Base-by-base conservation (phyloP, 768 basidiomycete species). In the Pleurotus giganteus region DNA sequence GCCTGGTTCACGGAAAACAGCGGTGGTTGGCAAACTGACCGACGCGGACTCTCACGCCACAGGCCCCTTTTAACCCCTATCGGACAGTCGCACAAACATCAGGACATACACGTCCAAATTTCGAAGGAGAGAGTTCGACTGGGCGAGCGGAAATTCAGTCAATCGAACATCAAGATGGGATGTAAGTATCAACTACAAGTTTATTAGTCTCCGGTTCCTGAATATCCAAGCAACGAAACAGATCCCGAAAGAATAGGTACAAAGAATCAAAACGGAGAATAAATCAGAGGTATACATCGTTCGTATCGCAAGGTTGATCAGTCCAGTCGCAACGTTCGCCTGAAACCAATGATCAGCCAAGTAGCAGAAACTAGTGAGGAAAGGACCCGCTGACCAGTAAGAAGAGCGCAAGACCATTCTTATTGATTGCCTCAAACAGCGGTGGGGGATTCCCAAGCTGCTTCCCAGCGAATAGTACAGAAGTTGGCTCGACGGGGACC, bases 241-340 rank as follows among this genome's bases (percentile, higher is more conserved):
- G 8, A 91, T 67, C 1, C 68, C 74, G 5, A 81, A 70, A 2
- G 82, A 72, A 67, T 98, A 98, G 4, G 63, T 63, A 3, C 70
- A 58, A 8, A 98, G 68, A 34, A 94, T 78, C 4, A 72, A 53
- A 75, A 95, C 76, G 4, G 91, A 86, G 31, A 70, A 61, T 31
- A 56, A 42, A 54, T 86, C 74, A 1, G 78, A 71, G 23, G 78
- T 76, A 62, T 94, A 91, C 85, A 98, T 94, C 7, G 94, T 98
- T 59, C 71, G 69, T 56, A 95, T 76, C 1, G 81, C 75, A 31
- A 98, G 61, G 65, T 98, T 99, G 58, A 95, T 74, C 11, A 91
- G 59, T 0, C 96, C 96, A 0, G 96, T 99, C 28, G 81, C 67
- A 0, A 96, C 71, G 66, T 98, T 98, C 0, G 94, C 91, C 94